Evolutionary conservation across 139 green algal species (phyloP).

Genomic region (Chlorella vulgaris): DNA sequence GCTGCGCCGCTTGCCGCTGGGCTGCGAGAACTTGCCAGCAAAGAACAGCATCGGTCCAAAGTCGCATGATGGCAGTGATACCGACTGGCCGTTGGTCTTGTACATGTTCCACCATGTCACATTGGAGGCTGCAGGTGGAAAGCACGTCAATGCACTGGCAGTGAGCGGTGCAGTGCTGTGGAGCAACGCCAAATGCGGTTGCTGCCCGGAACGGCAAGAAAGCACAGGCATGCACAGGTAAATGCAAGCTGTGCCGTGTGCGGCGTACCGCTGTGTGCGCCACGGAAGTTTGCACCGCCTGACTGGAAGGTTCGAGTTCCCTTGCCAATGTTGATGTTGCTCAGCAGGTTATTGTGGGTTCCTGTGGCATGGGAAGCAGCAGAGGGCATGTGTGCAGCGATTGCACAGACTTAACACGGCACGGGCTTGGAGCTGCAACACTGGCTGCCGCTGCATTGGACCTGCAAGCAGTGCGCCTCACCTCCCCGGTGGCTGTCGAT

Average conservation of each 20-base stretch:
- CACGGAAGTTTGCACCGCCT: background rate
- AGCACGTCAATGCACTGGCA: too few species aligned
- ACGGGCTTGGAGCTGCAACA: background rate
- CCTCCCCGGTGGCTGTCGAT: conserved; percentile 16
- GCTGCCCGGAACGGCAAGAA: too few species aligned
- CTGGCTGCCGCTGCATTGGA: background rate
- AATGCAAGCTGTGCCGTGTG: too few species aligned
- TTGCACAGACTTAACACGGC: background rate
- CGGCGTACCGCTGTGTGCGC: conserved; percentile 21
- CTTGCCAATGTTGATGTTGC: background rate
- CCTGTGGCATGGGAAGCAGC: background rate
- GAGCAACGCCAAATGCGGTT: too few species aligned
- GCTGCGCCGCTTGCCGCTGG: background rate
- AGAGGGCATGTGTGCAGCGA: background rate
- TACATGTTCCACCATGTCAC: conserved; percentile 18
- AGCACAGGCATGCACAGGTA: too few species aligned
- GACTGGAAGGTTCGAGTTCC: conserved; percentile 16
- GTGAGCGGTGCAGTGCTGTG: too few species aligned
- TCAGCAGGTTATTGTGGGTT: conserved; percentile 26
- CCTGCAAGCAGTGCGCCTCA: too few species aligned
- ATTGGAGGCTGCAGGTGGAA: background rate
- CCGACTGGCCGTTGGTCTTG: background rate
- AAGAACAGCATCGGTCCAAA: conserved; percentile 11
- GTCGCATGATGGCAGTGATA: conserved; percentile 12
- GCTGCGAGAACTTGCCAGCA: background rate